phyloP scores from a whole-genome alignment of 1,139 yeast genomes.

The Yamadazyma atmosphaerica region DNA sequence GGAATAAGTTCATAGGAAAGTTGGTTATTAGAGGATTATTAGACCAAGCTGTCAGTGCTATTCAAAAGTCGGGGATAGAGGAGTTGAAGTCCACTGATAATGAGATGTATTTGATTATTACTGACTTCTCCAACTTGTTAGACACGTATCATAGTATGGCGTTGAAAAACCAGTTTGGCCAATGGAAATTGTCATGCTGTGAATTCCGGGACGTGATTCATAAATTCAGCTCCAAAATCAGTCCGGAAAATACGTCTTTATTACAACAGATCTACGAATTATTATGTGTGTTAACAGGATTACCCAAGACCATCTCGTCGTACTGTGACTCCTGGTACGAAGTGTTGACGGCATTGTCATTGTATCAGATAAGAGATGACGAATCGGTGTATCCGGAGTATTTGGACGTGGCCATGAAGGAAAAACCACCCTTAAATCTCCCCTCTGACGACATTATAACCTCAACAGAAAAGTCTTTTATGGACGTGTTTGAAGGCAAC shows the following conservation, averaged over 20 bases:
- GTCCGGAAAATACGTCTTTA: constrained; percentile 23
- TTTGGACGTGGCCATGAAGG: constrained; percentile 32
- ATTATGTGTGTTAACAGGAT: constrained; percentile 52
- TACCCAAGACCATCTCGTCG: constrained; percentile 49
- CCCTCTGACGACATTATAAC: constrained; percentile 30
- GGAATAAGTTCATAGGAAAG: constrained; percentile 60
- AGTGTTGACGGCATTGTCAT: constrained; percentile 57
- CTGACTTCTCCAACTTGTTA: constrained; percentile 46
- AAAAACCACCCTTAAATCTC: constrained; percentile 29
- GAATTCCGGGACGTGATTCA: constrained; percentile 47
- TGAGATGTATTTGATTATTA: constrained; percentile 40
- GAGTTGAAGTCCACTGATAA: constrained; percentile 29
- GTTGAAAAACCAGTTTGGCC: constrained; percentile 42
- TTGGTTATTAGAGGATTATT: constrained; percentile 64
- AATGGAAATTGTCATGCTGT: constrained; percentile 54
- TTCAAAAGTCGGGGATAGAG: constrained; percentile 41
- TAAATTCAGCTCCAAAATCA: constrained; percentile 23
- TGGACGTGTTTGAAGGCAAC: constrained; percentile 58
- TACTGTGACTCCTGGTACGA: constrained; percentile 71
- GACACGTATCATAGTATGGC: constrained; percentile 42
- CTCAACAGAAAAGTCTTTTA: constrained; percentile 57
- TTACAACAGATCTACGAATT: constrained; percentile 45
- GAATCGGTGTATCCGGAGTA: constrained; percentile 33
- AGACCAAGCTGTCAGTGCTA: constrained; percentile 52
- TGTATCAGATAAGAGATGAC: constrained; percentile 58